Conservation (phyloP, 306 rosid genomes). For the Trifolium dubium region DNA sequence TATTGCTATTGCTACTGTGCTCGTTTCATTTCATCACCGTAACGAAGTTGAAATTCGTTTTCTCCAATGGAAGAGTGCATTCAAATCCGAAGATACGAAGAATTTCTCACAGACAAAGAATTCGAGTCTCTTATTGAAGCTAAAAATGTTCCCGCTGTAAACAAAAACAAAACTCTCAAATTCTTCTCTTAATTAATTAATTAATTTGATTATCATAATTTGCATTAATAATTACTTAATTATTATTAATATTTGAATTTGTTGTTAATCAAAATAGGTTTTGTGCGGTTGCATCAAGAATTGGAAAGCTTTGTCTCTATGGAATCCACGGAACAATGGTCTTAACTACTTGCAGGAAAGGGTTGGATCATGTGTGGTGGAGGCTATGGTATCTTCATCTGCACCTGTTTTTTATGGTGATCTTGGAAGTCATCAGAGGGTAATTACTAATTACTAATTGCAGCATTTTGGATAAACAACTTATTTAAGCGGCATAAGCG, state of each 20-base stretch:
- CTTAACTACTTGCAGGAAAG: slow-evolving; percentile 82
- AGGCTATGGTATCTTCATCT: slow-evolving; percentile 80
- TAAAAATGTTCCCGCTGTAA: slow-evolving; percentile 50
- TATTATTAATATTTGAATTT: not conserved
- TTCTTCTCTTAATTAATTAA: not conserved
- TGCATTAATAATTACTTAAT: not conserved
- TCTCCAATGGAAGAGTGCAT: slow-evolving; percentile 51
- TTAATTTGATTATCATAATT: not conserved
- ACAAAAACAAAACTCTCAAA: slow-evolving; percentile 27
- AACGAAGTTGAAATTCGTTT: not conserved
- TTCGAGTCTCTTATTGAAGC: slow-evolving; percentile 47
- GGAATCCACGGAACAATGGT: slow-evolving; percentile 75
- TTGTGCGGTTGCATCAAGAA: slow-evolving; percentile 56
- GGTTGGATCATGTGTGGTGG: slow-evolving; percentile 76
- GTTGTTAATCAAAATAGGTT: slow-evolving; percentile 52
- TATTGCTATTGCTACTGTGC: not conserved
- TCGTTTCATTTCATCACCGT: not conserved
- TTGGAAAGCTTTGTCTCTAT: slow-evolving; percentile 5
- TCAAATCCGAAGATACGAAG: slow-evolving; percentile 55
- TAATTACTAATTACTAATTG: slow-evolving; percentile 35
- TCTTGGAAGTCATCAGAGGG: slow-evolving; percentile 93
- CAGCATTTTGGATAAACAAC: not conserved
- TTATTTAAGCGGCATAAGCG: not conserved
- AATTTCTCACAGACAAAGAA: slow-evolving; percentile 51
- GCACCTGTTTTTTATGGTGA: slow-evolving; percentile 88